phyloP scores from a whole-genome alignment of 768 basidiomycete species.

The Kwoniella pini region DNA sequence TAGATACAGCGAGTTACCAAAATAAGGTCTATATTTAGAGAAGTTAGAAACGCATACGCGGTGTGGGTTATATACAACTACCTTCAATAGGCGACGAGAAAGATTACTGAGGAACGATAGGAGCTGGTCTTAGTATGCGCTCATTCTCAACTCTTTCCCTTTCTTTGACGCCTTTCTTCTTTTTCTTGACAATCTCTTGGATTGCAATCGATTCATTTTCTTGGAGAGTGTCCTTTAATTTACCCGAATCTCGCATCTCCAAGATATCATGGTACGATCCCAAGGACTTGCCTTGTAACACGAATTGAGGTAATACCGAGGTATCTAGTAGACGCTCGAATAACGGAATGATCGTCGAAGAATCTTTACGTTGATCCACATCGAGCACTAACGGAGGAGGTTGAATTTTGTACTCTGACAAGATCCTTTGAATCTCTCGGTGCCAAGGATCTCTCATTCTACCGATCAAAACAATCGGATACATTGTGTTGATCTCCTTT shows the following conservation, averaged over 20 bases:
- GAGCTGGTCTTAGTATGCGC: constrained; percentile 46
- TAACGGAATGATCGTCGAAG: constrained; percentile 37
- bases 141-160: constrained; percentile 50
- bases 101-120: constrained; percentile 25
- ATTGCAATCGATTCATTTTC: constrained; percentile 32
- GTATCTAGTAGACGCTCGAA: constrained; percentile 44
- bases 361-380: constrained; percentile 50
- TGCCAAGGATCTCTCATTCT: constrained; percentile 54
- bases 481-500: constrained; percentile 45
- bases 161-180: constrained; percentile 50
- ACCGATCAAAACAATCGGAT: constrained; percentile 51
- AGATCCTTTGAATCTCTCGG: constrained; percentile 49
- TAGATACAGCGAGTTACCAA: too few relatives aligned
- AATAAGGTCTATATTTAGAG: too few relatives aligned
- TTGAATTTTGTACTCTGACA: constrained; percentile 46
- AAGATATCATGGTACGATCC: constrained; percentile 47
- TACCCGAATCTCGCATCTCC: constrained; percentile 35
- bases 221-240: constrained; percentile 33
- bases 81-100: too few relatives aligned
- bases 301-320: constrained; percentile 43
- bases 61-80: too few relatives aligned
- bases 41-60: too few relatives aligned
- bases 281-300: constrained; percentile 39
- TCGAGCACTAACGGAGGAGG: constrained; percentile 52
- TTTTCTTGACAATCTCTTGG: constrained; percentile 39